A percentile compares a stretch with the other conserved stretches of the same genome.
Conservation (phyloP, 352 stramenopile genomes). For the Phytophthora meadii region DNA sequence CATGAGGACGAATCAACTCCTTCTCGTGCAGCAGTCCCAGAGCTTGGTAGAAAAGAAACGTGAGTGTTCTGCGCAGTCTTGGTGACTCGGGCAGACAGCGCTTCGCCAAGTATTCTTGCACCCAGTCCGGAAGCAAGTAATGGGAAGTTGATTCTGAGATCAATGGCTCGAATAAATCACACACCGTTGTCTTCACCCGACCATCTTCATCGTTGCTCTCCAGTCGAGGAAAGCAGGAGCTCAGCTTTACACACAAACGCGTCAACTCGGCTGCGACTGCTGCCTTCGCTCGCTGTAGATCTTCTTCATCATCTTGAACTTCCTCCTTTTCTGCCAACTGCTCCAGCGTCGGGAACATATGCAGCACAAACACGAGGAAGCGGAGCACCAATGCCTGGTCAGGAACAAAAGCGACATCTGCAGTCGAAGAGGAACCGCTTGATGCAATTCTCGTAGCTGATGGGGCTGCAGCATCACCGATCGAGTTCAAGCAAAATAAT, state of each 20-base stretch:
- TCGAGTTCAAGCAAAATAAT: slow-evolving; percentile 59
- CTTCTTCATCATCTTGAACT: slow-evolving; percentile 74
- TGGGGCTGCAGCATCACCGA: slow-evolving; percentile 44
- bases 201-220: slow-evolving; percentile 18
- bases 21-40: slow-evolving; percentile 64
- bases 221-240: slow-evolving; percentile 38
- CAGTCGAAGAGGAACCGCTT: slow-evolving; percentile 17
- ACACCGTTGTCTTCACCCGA: slow-evolving; percentile 32
- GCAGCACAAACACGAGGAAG: slow-evolving; percentile 68
- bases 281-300: slow-evolving; percentile 51
- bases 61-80: slow-evolving; percentile 30
- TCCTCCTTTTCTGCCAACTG: slow-evolving; percentile 65
- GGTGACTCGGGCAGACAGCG: slow-evolving; percentile 44
- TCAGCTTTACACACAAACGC: slow-evolving; percentile 58
- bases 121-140: slow-evolving; percentile 49
- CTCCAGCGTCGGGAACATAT: slow-evolving; percentile 61
- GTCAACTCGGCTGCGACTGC: slow-evolving; percentile 61
- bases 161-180: slow-evolving; percentile 40
- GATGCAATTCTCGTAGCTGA: slow-evolving; percentile 48
- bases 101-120: slow-evolving; percentile 55
- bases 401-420: slow-evolving; percentile 30
- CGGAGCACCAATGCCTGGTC: slow-evolving; percentile 63
- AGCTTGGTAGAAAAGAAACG: slow-evolving; percentile 52
- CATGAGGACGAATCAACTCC: slow-evolving; percentile 45
- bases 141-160: slow-evolving; percentile 23